Percentiles rank a stretch among this genome's conserved stretches.
Conservation (phyloP, 2,329 filamentous ascomycete genomes). For the Berkeleyomyces basicola region DNA sequence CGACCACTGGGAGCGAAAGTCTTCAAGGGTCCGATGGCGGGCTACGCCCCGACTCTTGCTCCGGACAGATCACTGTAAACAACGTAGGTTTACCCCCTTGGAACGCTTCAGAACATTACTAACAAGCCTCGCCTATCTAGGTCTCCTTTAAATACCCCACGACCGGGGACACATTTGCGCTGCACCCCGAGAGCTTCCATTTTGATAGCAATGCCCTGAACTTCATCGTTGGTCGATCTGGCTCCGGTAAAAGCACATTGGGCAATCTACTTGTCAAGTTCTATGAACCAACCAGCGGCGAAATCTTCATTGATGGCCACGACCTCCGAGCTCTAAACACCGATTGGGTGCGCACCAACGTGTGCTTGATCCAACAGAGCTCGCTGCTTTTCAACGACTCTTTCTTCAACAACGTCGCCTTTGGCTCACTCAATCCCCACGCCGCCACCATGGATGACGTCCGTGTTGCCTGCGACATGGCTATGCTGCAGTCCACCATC, state of each 20-base stretch:
- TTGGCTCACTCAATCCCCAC: slow-evolving; percentile 41
- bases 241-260: slow-evolving; percentile 51
- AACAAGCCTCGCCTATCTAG: slow-evolving; percentile 24
- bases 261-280: slow-evolving; percentile 65
- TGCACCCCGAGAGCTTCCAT: slow-evolving; percentile 46
- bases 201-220: slow-evolving; percentile 38
- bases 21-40: neutral
- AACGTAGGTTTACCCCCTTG: neutral
- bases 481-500: slow-evolving; percentile 53
- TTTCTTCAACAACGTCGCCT: slow-evolving; percentile 58
- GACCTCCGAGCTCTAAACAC: slow-evolving; percentile 45
- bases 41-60: neutral
- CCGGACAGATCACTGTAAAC: neutral
- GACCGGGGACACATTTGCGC: slow-evolving; percentile 40
- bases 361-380: slow-evolving; percentile 70
- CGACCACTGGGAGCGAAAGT: slow-evolving; percentile 17
- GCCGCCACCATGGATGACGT: slow-evolving; percentile 35
- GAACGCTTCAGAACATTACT: neutral
- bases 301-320: slow-evolving; percentile 51
- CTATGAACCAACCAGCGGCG: slow-evolving; percentile 49
- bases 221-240: slow-evolving; percentile 38
- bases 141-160: slow-evolving; percentile 68
- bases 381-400: slow-evolving; percentile 65
- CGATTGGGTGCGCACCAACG: slow-evolving; percentile 58
- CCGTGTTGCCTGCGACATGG: slow-evolving; percentile 44